Evolutionary conservation across 306 rosid species (phyloP).

Genomic region (Trichosanthes cucumerina): DNA sequence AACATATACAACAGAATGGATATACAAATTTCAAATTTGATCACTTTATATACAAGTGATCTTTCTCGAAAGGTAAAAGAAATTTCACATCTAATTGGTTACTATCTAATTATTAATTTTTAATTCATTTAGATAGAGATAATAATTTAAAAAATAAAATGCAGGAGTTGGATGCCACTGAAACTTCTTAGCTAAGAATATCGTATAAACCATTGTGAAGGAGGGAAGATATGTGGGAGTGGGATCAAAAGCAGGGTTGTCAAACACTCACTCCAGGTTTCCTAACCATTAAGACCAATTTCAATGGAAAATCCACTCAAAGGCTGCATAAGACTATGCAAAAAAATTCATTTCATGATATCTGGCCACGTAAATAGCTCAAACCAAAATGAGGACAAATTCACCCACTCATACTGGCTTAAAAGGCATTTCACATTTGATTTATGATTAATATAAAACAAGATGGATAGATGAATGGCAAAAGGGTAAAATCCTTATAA

Average conservation of each 20-base stretch:
- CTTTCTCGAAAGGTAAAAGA: background rate
- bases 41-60: background rate
- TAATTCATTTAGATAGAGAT: background rate
- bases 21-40: background rate
- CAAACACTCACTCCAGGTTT: background rate
- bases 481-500: background rate
- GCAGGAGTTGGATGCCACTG: background rate
- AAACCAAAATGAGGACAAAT: background rate
- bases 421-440: too few species aligned
- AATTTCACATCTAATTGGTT: background rate
- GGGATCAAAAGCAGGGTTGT: background rate
- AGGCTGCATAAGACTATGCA: background rate
- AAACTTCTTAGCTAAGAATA: background rate
- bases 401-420: background rate
- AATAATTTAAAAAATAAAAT: background rate
- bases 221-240: background rate
- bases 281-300: background rate
- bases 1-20: background rate
- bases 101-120: background rate
- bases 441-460: background rate
- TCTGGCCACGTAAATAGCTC: background rate
- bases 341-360: background rate
- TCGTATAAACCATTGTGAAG: background rate
- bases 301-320: background rate
- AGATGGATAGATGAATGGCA: background rate